Conservation (phyloP, 306 rosid species). For the Cucurbita maxima region DNA sequence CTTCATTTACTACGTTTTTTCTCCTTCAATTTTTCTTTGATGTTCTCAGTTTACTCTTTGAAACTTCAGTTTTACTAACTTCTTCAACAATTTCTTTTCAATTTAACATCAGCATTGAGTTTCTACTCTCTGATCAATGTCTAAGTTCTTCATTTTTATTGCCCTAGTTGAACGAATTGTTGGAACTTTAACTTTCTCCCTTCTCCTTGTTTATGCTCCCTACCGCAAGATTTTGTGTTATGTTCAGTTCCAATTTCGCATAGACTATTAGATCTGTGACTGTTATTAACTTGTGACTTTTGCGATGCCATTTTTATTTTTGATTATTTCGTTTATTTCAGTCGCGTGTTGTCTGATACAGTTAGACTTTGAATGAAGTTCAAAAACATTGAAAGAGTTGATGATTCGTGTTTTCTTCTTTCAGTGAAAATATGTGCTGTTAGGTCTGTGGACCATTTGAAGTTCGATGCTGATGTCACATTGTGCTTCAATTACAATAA, state of each 20-base stretch:
- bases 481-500: not conserved
- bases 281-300: not conserved
- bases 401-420: not conserved
- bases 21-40: not conserved
- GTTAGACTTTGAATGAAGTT: not conserved
- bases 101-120: not conserved
- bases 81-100: not conserved
- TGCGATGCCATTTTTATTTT: not conserved
- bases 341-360: not conserved
- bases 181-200: not conserved
- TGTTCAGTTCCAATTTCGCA: not conserved
- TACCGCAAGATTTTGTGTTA: not conserved
- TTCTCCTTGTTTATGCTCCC: not conserved
- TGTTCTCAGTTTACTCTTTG: not conserved
- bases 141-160: not conserved
- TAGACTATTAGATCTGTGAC: not conserved
- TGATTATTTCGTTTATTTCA: not conserved
- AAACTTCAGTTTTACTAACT: not conserved
- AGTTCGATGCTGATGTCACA: not conserved
- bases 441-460: not conserved
- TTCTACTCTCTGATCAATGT: not conserved
- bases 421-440: not conserved
- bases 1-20: not conserved
- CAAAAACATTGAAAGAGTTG: not conserved
- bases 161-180: not conserved